Base-by-base conservation (phyloP, 345 rosid genomes). In the Psidium friedrichsthalianum region DNA sequence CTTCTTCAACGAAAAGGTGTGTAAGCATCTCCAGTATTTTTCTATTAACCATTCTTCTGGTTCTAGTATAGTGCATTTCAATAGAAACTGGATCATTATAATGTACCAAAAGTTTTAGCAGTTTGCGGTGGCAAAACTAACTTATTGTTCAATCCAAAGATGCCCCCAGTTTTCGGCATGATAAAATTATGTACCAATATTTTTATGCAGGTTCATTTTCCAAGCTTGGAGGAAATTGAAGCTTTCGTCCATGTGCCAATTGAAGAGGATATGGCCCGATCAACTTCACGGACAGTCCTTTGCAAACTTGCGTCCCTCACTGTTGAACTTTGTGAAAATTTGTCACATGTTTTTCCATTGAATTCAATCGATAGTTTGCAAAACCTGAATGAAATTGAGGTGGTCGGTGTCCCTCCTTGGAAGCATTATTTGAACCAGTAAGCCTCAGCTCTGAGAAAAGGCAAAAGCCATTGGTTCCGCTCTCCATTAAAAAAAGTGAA, bases 401-500 rank as follows among this genome's bases (percentile, higher is more conserved):
- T 11, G 0, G 18, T 58, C 0, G 32, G 4, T 58, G 69, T 12
- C 32, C 18, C 3, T 58, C 32, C 32, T 58, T 58, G 69, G 69
- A 58, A 12, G 69, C 32, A 58, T 58, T 58, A 58, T 5, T 58
- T 58, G 69, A 58, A 12, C 8, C 32, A 0, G 0, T 12, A n/a
- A 25, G 1, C 0, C 69, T n/a, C 0, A 5, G 4, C 2, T 0
- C 0, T 2, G 4, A n/a, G 32, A 2, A 12, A 58, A n/a, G 32
- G 69, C 7, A 11, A 58, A n/a, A n/a, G 32, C 18, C 69, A 11
- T 12, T 12, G 69, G 15, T 0, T n/a, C 0, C 32, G n/a, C 4
- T 0, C 1, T n/a, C 8, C 32, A n/a, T 58, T 58, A n/a, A n/a
- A 0, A n/a, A 0, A 58, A 58, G 0, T 58, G 32, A 12, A 0